These are phyloP conservation scores for Bryoerythrophyllum caledonicum DNA, from an alignment of 225 moss, liverwort and hornwort genomes.

Conservation along the genomic window DNA sequence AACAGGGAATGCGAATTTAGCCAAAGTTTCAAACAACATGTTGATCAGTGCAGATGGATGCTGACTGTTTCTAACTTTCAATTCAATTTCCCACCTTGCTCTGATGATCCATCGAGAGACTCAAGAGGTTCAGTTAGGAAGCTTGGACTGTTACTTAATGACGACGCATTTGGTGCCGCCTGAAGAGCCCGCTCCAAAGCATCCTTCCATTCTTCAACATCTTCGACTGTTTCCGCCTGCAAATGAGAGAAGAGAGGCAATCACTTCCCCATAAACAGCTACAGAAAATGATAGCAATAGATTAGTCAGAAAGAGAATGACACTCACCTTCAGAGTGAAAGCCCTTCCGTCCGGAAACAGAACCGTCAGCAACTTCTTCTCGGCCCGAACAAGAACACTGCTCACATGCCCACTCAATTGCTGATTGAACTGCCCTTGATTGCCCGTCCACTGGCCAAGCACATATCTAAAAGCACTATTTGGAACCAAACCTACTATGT, in stretches of 20 bases:
- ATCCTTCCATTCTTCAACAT: constrained; percentile 97
- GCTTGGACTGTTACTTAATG: constrained; percentile 75
- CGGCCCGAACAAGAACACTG: constrained; percentile 92
- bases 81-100: constrained; percentile 56
- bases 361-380: constrained; percentile 92
- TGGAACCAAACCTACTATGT: not conserved
- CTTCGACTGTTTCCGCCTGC: constrained; percentile 90
- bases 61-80: not conserved
- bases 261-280: not conserved
- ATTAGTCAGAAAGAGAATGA: not conserved
- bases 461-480: constrained; percentile 25
- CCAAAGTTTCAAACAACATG: not conserved
- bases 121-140: constrained; percentile 86
- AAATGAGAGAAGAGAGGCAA: not conserved
- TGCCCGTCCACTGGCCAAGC: constrained; percentile 42
- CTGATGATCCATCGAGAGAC: constrained; percentile 78
- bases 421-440: constrained; percentile 48
- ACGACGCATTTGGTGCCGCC: constrained; percentile 92
- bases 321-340: constrained; percentile 84
- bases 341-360: constrained; percentile 93
- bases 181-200: constrained; percentile 89
- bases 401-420: constrained; percentile 51
- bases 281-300: not conserved
- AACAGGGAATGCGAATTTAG: not conserved
- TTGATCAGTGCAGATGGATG: too few relatives aligned